Base-by-base conservation (phyloP, 805 yeast genomes). In the Saccharomyces mikatae region DNA sequence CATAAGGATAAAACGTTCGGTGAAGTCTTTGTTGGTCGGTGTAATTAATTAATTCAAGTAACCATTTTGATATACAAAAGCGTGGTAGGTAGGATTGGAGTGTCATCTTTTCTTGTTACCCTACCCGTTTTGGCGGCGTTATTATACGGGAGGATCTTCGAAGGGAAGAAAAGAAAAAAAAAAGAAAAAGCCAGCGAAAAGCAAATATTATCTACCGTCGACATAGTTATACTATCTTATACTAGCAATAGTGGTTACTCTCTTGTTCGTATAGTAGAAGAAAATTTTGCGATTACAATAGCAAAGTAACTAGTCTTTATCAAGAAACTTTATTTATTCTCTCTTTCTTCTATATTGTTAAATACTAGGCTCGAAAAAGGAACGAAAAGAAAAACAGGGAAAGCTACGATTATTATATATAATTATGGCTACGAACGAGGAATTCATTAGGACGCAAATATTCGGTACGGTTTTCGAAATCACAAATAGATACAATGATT, bases 391-490 rank as follows among this genome's bases (percentile, higher is more conserved):
- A n/a, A 17, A 17, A 28, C 26, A 48, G 30, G 41, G 50, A 30
- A 27, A n/a, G 6, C 26, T n/a, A 22, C 27, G 46, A 28, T 9
- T 17, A 36, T 4, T 17, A 11, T 21, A 30, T 47, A 29, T 46
- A 47, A 52, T 62, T 61, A 74, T 66, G 65, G 60, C 69, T 64
- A 56, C 76, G 2, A 63, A 74, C 55, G 80, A 76, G 59, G 73
- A 71, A 55, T 70, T 73, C 58, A 65, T 69, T 27, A 80, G 96
- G 74, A 89, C 96, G 8, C 96, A 91, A 70, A 91, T 91, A 58
- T 91, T 91, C 66, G 97, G 97, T 51, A 91, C 98, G 1, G 92
- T 91, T 48, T 91, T 91, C 68, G 97, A 91, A 71, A 89, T 90
- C 59, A 91, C 97, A 46, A 84, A 82, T 64, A 75, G 97, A 60